Conservation (phyloP, 176 grass and related monocot genomes). For the bread wheat (Triticum aestivum) region IWGSC_CS_RefSeq_v2.1 NC_057801.1:379266632-379267131, state of each 20-base stretch:
- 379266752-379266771: not conserved
- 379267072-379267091: not conserved
- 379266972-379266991: no score
- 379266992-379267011: no score
- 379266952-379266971: not conserved
- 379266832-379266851: no score
- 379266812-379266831: not conserved
- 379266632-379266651: no score
- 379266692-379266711: not conserved
- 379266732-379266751: not conserved
- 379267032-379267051: no score
- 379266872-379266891: no score
- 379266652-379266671: no score
- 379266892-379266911: not conserved
- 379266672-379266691: not conserved
- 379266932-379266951: slow-evolving; percentile 6
- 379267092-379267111: not conserved
- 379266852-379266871: no score
- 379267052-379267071: no score
- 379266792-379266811: not conserved
- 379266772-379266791: not conserved
- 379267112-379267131: not conserved
- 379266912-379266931: not conserved
- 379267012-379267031: no score
- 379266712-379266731: not conserved